Percentiles rank a stretch among this genome's conserved stretches.
Evolutionary conservation across 192 early-diverging fungal species (phyloP).

Genomic region (Backusella macrospora): DNA sequence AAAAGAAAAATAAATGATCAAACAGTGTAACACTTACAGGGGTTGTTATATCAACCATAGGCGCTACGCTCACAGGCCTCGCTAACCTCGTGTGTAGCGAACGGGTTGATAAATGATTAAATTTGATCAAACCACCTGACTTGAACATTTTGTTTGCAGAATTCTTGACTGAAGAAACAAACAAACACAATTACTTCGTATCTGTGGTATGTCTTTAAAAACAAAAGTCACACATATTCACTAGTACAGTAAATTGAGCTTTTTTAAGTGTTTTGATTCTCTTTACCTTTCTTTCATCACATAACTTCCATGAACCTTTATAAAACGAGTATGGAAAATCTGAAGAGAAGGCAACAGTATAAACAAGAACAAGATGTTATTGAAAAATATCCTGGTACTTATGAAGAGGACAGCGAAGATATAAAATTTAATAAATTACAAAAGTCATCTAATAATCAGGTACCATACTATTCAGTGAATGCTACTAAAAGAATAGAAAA

Average conservation of each 20-base stretch:
- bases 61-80: constrained; percentile 56
- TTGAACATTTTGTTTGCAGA: background rate
- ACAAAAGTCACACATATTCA: constrained; percentile 8
- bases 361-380: background rate
- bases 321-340: background rate
- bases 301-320: background rate
- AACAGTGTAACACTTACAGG: constrained; percentile 43
- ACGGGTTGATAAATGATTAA: background rate
- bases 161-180: constrained; percentile 1
- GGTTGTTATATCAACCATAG: constrained; percentile 80
- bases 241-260: background rate
- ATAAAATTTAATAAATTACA: background rate
- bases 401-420: background rate
- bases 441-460: background rate
- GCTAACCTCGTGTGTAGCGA: constrained; percentile 11
- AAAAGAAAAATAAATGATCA: background rate
- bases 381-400: background rate
- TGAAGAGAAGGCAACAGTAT: background rate
- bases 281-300: background rate
- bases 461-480: background rate
- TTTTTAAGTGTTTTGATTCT: background rate
- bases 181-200: background rate
- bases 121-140: background rate
- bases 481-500: background rate
- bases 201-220: background rate